Base-by-base conservation (phyloP, 805 yeast genomes). In the Cyberlindnera euphorbiae region DNA sequence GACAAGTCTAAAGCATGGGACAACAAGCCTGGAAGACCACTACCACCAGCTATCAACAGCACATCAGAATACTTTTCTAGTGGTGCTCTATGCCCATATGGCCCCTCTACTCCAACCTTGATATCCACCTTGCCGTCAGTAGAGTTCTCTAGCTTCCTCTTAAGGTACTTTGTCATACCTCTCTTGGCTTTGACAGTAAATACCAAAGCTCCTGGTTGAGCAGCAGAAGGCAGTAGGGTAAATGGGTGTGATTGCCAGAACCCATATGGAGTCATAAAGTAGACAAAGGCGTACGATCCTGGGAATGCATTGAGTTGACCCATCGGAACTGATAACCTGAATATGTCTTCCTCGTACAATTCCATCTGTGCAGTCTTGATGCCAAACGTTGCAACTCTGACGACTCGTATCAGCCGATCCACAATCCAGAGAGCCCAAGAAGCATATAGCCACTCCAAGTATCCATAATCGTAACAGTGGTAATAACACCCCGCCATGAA, bases 231-330 rank as follows among this genome's bases (percentile, higher is more conserved):
- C 27, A 73, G 60, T 6, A 74, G 56, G 1, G 89, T 79, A 59
- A 84, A 82, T 4, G 90, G 90, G 55, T 82, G 88, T 5, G 82
- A 73, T 54, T 82, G 86, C 78, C 80, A 79, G 55, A 79, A 76
- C 26, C 67, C 58, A 3, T 59, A 52, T 14, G 71, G 65, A 29
- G 72, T 61, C 39, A 79, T 44, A 54, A 82, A 77, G 58, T 79
- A 71, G 25, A 84, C 58, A 49, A 65, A 82, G 1, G 69, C 75
- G 53, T 62, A 75, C 12, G 71, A 63, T 19, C 85, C 82, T 3
- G 87, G 80, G 38, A 50, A 59, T 15, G 69, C 61, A 27, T 61
- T 62, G 69, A 79, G 73, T 41, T 50, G 52, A 14, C 86, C 82
- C 36, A 60, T 55, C 30, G 51, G 51, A 3, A 65, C 47, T 7